Evolutionary conservation across 768 basidiomycete species (phyloP).

Genomic region (Rhizopogon salebrosus): DNA sequence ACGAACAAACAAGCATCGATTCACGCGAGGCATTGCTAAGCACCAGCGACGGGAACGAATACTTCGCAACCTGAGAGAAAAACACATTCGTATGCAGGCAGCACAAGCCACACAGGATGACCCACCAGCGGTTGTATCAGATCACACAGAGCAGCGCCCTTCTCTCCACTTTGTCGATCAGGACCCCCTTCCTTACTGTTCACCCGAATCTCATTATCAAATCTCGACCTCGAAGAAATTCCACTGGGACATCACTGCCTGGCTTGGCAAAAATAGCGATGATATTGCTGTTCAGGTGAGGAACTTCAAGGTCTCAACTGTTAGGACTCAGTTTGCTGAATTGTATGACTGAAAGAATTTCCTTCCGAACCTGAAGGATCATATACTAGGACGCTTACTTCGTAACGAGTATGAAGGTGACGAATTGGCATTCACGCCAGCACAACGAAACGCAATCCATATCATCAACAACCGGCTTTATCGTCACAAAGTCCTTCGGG

Average conservation of each 20-base stretch:
- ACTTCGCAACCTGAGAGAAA: not conserved
- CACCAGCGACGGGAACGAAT: slow-evolving; percentile 14
- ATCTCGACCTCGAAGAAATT: slow-evolving; percentile 10
- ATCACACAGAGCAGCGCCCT: not conserved
- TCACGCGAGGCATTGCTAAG: slow-evolving; percentile 23
- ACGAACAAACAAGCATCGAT: slow-evolving; percentile 30
- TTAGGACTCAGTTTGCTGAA: not conserved
- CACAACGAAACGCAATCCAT: slow-evolving; percentile 15
- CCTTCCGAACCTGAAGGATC: slow-evolving; percentile 12
- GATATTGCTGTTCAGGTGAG: slow-evolving; percentile 9
- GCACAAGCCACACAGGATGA: not conserved
- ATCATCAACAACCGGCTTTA: slow-evolving; percentile 22
- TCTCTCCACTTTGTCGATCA: slow-evolving; percentile 5
- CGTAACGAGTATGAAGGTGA: slow-evolving; percentile 20
- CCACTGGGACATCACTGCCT: slow-evolving; percentile 3
- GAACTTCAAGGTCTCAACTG: slow-evolving; percentile 8
- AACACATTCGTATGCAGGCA: not conserved
- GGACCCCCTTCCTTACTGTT: slow-evolving; percentile 5
- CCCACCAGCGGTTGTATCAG: no score
- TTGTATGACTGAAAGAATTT: slow-evolving; percentile 16
- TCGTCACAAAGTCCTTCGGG: no score
- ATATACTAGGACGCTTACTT: slow-evolving; percentile 9
- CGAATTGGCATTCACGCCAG: slow-evolving; percentile 12
- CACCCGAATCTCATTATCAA: slow-evolving; percentile 11
- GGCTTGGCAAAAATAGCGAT: not conserved